These are phyloP conservation scores for Schizosaccharomyces octosporus DNA, from an alignment of 805 yeast genomes.

Conservation along the genomic window DNA sequence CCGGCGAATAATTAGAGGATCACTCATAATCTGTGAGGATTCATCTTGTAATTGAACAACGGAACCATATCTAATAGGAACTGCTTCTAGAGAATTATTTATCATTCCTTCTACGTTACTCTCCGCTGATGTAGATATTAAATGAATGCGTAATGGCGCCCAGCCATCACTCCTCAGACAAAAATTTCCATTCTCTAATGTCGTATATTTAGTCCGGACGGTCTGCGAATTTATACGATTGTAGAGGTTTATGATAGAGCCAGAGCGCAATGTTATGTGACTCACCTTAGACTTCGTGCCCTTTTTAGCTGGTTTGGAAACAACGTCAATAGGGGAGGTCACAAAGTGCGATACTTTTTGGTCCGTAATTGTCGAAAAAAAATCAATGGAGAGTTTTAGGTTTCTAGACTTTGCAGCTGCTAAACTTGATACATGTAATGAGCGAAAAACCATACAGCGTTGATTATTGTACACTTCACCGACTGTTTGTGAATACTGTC, in stretches of 20 bases:
- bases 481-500: background rate
- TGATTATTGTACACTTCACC: background rate
- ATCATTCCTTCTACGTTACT: background rate
- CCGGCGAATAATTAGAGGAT: background rate
- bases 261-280: background rate
- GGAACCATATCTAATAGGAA: background rate
- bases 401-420: background rate
- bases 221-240: constrained; percentile 3
- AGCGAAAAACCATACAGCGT: background rate
- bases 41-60: background rate
- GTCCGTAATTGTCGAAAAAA: background rate
- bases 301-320: background rate
- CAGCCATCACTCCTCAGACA: background rate
- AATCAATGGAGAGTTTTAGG: background rate
- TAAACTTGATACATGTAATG: background rate
- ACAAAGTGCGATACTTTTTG: background rate
- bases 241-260: background rate
- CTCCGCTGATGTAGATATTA: background rate
- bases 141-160: background rate
- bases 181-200: background rate
- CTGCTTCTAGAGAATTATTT: background rate
- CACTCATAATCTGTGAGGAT: background rate
- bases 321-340: background rate
- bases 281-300: background rate
- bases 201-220: background rate